Conservation (phyloP, 1,284 basidiomycete species). For the Apiotrichum akiyoshidainum region DNA sequence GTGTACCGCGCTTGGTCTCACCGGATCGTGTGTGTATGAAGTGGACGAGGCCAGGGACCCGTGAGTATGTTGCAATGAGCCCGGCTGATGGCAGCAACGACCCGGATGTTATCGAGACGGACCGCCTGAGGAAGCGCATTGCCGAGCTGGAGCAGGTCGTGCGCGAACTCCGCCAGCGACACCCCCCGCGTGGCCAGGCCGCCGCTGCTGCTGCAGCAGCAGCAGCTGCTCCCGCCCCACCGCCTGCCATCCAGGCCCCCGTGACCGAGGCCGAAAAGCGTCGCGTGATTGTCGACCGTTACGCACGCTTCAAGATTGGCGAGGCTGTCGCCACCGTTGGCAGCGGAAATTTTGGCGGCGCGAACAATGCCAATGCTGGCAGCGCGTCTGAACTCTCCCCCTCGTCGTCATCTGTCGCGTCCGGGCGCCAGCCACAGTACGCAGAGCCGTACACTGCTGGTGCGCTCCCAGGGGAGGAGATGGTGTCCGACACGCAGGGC, state of each 20-base stretch:
- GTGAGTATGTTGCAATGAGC: constrained; percentile 53
- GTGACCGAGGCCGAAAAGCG: constrained; percentile 36
- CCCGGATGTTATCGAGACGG: constrained; percentile 74
- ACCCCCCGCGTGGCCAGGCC: constrained; percentile 15
- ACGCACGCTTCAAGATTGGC: constrained; percentile 46
- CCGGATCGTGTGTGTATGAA: constrained; percentile 86
- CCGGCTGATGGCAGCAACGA: constrained; percentile 62
- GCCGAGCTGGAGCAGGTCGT: constrained; percentile 85
- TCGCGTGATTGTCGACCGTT: constrained; percentile 45
- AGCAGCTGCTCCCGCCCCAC: background rate
- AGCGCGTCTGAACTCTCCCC: constrained; percentile 14
- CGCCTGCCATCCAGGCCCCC: background rate
- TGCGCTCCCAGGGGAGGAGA: constrained; percentile 42
- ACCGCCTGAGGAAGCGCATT: constrained; percentile 74
- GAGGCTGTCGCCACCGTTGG: constrained; percentile 40
- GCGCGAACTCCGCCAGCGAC: constrained; percentile 58
- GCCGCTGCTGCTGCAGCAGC: constrained; percentile 1
- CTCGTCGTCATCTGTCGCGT: constrained; percentile 3
- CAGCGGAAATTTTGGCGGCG: constrained; percentile 9
- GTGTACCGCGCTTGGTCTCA: constrained; percentile 68
- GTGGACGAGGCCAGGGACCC: constrained; percentile 79
- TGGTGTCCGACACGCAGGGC: constrained; percentile 38
- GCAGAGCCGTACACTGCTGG: constrained; percentile 39
- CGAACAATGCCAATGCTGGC: background rate
- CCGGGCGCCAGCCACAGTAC: constrained; percentile 12